phyloP scores from a whole-genome alignment of 495 filamentous ascomycete species.

The Neurospora sublineolata region DNA sequence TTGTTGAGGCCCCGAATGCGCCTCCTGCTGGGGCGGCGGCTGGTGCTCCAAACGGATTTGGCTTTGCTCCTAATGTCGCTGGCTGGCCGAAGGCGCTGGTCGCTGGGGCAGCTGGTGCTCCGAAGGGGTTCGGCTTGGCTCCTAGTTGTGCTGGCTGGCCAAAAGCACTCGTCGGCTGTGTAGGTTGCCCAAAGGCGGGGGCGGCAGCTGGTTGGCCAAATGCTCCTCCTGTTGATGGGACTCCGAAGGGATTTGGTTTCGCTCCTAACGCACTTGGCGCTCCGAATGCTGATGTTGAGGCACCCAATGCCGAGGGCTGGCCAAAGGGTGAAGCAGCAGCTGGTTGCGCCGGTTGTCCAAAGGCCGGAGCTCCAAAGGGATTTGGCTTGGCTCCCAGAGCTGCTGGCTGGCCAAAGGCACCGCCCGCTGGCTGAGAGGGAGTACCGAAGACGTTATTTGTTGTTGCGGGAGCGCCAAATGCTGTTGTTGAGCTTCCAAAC shows the following conservation, averaged over 20 bases:
- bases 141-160: conserved; percentile 23
- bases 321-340: conserved; percentile 26
- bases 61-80: conserved; percentile 11
- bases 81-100: background rate
- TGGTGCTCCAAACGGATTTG: conserved; percentile 18
- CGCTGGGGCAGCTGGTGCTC: background rate
- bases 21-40: background rate
- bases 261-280: conserved; percentile 19
- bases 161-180: conserved; percentile 17
- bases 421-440: background rate
- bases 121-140: conserved; percentile 18
- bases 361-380: conserved; percentile 28
- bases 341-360: conserved; percentile 31
- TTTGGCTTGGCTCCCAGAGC: conserved; percentile 28
- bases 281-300: conserved; percentile 8
- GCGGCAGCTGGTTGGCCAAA: conserved; percentile 28
- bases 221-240: conserved; percentile 22
- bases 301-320: conserved; percentile 26
- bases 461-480: conserved; percentile 3
- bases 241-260: conserved; percentile 29
- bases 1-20: conserved; percentile 1
- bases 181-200: conserved; percentile 29
- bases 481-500: conserved; percentile 5
- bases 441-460: background rate
- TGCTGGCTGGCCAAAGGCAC: conserved; percentile 35